Evolutionary conservation across 176 grass and related monocot species (phyloP), one percentile per base, ranked within the genome.

Genomic region (Thinopyrum elongatum): DNA sequence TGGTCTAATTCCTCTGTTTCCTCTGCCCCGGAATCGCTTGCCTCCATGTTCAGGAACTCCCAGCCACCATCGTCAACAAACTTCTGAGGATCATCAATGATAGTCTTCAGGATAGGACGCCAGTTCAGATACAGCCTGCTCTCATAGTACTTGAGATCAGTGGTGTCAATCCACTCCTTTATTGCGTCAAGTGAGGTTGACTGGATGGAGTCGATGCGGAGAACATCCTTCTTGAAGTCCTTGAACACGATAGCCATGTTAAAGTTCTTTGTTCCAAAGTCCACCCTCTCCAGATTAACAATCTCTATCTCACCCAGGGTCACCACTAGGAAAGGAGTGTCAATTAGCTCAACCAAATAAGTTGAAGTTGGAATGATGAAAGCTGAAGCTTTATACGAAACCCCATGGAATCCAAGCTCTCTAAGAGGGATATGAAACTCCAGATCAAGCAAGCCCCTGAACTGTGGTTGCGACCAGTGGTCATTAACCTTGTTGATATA

Each of bases 41-140:
- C 95, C 78, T 98, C 91, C 93, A 98, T 90, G 78, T 98, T 93
- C 76, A 98, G 73, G 85, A 98, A 95, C 69, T 98, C 93, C 91
- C 95, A 92, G 26, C 93, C 95, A 69, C 91, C 93, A 16, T 93
- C 95, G 12, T 95, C 89, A 61, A 98, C 89, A 64, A 98, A 95
- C 55, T 93, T 93, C 76, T 95, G 84, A 44, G 93, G 95, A 35
- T 98, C 95, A 38, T 98, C 93, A 0, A 86, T 87, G 11, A 94
- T 88, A 28, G 95, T 98, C 90, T 98, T 98, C 41, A 98, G 63
- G 65, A 98, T 98, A 61, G 93, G 91, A 19, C 91, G 89, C 95
- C 93, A 98, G 63, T 92, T 95, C 65, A 98, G 75, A 74, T 98
- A 95, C 83, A 98, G 77, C 75, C 89, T 93, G 68, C 91, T 95